Evolutionary conservation across 2,329 filamentous ascomycete genomes (phyloP), one percentile per base, ranked within the genome.

Genomic region (Raffaelea albimanens): DNA sequence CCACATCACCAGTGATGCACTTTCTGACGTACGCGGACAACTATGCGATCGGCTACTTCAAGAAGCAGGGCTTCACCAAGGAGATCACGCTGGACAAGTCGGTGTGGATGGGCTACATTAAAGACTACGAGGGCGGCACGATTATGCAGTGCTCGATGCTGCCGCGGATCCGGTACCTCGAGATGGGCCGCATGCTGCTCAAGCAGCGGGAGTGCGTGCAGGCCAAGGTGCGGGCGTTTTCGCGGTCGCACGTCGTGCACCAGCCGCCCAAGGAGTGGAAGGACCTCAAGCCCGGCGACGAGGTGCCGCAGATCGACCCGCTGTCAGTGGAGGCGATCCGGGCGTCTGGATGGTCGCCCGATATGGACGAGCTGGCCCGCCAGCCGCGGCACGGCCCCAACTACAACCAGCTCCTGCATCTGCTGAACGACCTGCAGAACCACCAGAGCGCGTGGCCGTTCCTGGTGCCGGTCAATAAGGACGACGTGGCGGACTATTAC

Each of bases 61-160:
- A 97, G 66, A 98, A 98, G 63, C 93, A 98, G 63, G 93, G 93
- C 0, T 98, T 98, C 61, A 97, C 93, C 2, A 98, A 98, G 63
- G 91, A 98, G 58, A 97, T 98, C 54, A 95, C 90, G 0, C 78
- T 98, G 1, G 86, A 93, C 50, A 85, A 83, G 58, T 82, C 83
- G 2, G 83, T 88, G 3, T 98, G 93, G 93, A 97, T 97, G 93
- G 93, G 93, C 3, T 98, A 97, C 59, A 98, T 98, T 71, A 98
- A 98, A 63, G 93, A 98, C 63, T 98, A 98, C 64, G 93, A 98
- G 67, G 93, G 93, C 49, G 93, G 93, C 50, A 98, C 93, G 0
- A 95, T 98, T 52, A 98, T 98, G 93, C 93, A 98, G 68, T 98
- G 93, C 61, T 88, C 85, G 45, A 97, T 98, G 93, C 76, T 98